Evolutionary conservation across 495 filamentous ascomycete genomes (phyloP).

Genomic region (Rhypophila decipiens): DNA sequence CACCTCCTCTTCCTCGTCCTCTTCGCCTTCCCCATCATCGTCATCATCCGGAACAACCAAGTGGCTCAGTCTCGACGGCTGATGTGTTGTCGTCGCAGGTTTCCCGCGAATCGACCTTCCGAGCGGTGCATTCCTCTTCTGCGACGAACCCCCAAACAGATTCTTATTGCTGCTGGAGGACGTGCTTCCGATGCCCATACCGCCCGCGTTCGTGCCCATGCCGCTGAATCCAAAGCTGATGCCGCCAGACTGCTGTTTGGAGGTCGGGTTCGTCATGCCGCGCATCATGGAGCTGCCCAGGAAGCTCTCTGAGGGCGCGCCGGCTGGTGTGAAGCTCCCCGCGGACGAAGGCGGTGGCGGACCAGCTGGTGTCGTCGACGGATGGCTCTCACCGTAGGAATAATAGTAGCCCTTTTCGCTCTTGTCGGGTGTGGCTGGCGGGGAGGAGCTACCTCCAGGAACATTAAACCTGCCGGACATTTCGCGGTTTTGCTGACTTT

Average conservation of each 20-base stretch:
- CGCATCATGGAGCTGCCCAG: conserved; percentile 61
- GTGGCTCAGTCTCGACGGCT: conserved; percentile 29
- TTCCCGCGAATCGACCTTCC: conserved; percentile 35
- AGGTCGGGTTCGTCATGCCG: conserved; percentile 12
- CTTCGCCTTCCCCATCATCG: conserved; percentile 28
- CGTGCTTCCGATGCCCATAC: conserved; percentile 59
- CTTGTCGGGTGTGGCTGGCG: conserved; percentile 31
- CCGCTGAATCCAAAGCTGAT: too few species aligned
- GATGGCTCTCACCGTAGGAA: conserved; percentile 34
- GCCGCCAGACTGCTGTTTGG: conserved; percentile 49
- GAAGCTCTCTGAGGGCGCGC: conserved; percentile 56
- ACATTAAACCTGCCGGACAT: conserved; percentile 31
- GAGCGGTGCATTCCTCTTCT: conserved; percentile 32
- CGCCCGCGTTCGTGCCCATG: conserved; percentile 52
- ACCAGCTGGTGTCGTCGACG: conserved; percentile 73
- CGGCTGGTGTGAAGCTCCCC: conserved; percentile 68
- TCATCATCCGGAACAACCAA: conserved; percentile 23
- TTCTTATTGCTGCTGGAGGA: conserved; percentile 45
- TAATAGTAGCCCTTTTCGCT: conserved; percentile 9
- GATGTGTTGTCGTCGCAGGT: conserved; percentile 22
- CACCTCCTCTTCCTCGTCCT: conserved; percentile 28
- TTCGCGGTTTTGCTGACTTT: background rate
- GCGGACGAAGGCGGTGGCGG: conserved; percentile 53
- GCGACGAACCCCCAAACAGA: conserved; percentile 24
- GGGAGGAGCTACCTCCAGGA: conserved; percentile 20